Conservation (phyloP, 2,329 filamentous ascomycete genomes). For the Aspergillus sp. region DNA sequence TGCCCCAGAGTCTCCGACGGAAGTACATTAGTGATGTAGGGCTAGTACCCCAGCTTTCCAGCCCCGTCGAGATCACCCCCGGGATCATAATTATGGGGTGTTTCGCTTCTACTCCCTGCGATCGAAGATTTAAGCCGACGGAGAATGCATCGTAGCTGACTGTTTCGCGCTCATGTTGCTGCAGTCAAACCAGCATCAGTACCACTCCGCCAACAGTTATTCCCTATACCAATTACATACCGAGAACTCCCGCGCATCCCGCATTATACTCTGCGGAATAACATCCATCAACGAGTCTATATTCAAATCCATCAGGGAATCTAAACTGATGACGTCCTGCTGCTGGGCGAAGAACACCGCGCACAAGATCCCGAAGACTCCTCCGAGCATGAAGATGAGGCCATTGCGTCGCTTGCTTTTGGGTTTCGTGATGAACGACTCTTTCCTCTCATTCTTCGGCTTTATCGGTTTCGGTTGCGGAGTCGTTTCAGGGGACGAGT, state of each 20-base stretch:
- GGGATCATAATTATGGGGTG: constrained; percentile 97
- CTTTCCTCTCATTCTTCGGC: constrained; percentile 1
- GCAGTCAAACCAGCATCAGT: neutral
- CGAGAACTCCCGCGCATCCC: constrained; percentile 81
- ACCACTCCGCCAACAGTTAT: neutral
- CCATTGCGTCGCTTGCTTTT: constrained; percentile 71
- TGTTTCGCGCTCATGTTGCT: constrained; percentile 81
- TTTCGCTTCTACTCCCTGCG: constrained; percentile 76
- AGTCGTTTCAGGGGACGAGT: constrained; percentile 12
- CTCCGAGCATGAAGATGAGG: constrained; percentile 83
- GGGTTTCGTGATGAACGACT: constrained; percentile 36
- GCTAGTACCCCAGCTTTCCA: constrained; percentile 94
- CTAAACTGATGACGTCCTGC: constrained; percentile 86
- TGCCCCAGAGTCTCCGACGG: constrained; percentile 91
- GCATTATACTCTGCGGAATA: constrained; percentile 79
- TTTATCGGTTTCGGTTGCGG: neutral
- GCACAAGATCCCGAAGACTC: constrained; percentile 83
- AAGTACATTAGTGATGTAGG: constrained; percentile 87
- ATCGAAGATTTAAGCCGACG: constrained; percentile 77
- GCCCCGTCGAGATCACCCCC: constrained; percentile 92
- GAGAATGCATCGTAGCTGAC: constrained; percentile 93
- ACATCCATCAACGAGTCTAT: constrained; percentile 86
- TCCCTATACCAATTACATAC: constrained; percentile 48
- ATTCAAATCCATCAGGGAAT: constrained; percentile 68
- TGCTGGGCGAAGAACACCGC: constrained; percentile 87